Percentiles rank a stretch among this genome's conserved stretches.
Conservation (phyloP, 2,329 filamentous ascomycete genomes). For the Sarocladium kiliense region DNA sequence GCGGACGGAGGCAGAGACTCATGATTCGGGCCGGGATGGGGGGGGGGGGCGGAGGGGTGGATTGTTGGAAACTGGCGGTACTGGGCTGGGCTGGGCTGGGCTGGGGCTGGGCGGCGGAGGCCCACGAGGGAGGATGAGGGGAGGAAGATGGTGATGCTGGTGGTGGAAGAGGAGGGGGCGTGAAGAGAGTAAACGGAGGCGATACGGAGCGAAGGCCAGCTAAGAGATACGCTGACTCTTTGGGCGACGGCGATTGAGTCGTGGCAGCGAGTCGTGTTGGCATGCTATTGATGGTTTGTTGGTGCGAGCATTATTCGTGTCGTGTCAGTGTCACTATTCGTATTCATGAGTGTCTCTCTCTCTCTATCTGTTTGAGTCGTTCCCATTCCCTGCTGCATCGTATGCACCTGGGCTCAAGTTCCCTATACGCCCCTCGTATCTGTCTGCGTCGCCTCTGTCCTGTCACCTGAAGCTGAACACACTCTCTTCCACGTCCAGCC, state of each 20-base stretch:
- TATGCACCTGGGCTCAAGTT: too few relatives aligned
- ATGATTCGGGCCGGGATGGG: conserved; percentile 3
- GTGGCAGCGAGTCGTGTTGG: neutral
- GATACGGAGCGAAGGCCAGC: too few relatives aligned
- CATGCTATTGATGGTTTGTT: too few relatives aligned
- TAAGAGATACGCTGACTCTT: neutral
- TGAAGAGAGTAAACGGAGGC: neutral
- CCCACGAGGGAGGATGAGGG: neutral
- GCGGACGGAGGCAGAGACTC: neutral
- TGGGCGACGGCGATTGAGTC: neutral
- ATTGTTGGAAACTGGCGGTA: neutral
- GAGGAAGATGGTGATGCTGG: neutral
- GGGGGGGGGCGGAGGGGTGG: neutral
- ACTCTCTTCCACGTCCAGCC: too few relatives aligned
- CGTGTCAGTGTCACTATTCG: too few relatives aligned
- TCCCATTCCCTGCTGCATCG: too few relatives aligned
- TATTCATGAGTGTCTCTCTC: too few relatives aligned
- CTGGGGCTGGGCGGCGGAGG: neutral
- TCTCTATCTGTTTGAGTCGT: too few relatives aligned
- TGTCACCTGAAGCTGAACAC: too few relatives aligned
- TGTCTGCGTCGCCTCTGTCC: too few relatives aligned
- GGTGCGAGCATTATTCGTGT: too few relatives aligned
- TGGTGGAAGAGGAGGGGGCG: neutral
- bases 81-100: conserved; percentile 2
- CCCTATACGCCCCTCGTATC: too few relatives aligned